Evolutionary conservation across 192 early-diverging fungal species (phyloP), one percentile per base, ranked within the genome.

Genomic region (Backusella sp.): DNA sequence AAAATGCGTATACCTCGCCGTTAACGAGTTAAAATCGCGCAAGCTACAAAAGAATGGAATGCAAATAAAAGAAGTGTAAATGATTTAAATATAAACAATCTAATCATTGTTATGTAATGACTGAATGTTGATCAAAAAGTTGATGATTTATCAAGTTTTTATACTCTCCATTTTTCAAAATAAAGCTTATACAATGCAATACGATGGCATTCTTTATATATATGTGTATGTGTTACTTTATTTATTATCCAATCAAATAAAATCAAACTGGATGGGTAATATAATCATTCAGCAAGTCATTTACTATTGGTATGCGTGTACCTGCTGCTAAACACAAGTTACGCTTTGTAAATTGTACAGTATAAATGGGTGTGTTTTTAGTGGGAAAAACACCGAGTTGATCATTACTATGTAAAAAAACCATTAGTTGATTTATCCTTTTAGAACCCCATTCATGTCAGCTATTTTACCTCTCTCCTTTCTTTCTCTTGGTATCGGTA

Each of bases 301-400:
- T 73, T 34, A n/a, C 46, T 39, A 41, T 72, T 37, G 79, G 68
- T 11, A 59, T 68, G 75, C 90, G 97, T 1, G 94, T 91, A 35
- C 98, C 98, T 44, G 93, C 83, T 35, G 95, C 94, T 17, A 97
- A 81, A 56, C 93, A 90, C 15, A 99, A 83, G 82, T 98, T 99
- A 32, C 93, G 87, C 76, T 89, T 86, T 35, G 92, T 97, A 84
- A 96, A 98, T 74, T 90, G 82, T 34, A 97, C 86, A 66, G 88
- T 88, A 79, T 94, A 95, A 34, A 97, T 89, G 0, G 98, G 96
- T 41, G 98, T 98, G 78, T 88, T 88, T 81, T 98, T 98, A 5
- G 98, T 99, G 6, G 88, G 89, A 82, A 92, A 98, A 0, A 92
- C 89, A 14, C 86, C 88, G 12, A 97, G 74, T 67, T 91, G 86